Evolutionary conservation across 495 filamentous ascomycete genomes (phyloP), one percentile per base, ranked within the genome.

Genomic region (Margaritispora aquatica): DNA sequence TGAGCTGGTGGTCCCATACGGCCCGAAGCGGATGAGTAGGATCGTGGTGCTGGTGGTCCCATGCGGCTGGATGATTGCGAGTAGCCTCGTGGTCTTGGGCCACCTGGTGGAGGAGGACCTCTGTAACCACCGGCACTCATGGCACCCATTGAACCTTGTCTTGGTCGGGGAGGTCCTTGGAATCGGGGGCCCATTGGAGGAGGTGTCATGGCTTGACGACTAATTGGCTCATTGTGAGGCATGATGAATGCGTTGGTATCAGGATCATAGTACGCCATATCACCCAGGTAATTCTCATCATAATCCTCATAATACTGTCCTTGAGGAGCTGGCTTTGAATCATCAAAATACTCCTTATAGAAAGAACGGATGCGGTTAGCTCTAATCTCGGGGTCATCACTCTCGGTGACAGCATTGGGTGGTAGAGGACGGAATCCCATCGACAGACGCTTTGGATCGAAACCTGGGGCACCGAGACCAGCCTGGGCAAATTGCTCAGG

Each of bases 331-430:
- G 69, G 77, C 69, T 87, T 89, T 20, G 81, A 85, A 23, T 96
- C 92, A 55, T 98, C 94, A 61, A 98, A 98, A 72, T 97, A 97
- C 71, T 97, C 94, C 71, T 96, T 96, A 75, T 98, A 98, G 75
- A 98, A 98, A 23, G 95, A 97, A 64, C 94, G 84, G 63, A 98
- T 97, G 22, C 95, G 84, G 74, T 96, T 97, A 60, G 94, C 94
- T 69, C 94, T 84, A 73, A 93, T 84, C 74, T 97, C 94, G 1
- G 94, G 89, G 68, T 96, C 89, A 63, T 91, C 88, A 26, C 78
- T 71, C n/a, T 91, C 89, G 31, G 89, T 87, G 23, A 77, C 75
- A 23, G 79, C 80, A 65, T 92, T 88, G 53, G 91, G 90, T 2
- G 94, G 94, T 31, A 98, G 80, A 47, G 94, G 94, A n/a, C 95